Evolutionary conservation across 2,329 filamentous ascomycete species (phyloP).

Genomic region (Raffaelea albimanens): DNA sequence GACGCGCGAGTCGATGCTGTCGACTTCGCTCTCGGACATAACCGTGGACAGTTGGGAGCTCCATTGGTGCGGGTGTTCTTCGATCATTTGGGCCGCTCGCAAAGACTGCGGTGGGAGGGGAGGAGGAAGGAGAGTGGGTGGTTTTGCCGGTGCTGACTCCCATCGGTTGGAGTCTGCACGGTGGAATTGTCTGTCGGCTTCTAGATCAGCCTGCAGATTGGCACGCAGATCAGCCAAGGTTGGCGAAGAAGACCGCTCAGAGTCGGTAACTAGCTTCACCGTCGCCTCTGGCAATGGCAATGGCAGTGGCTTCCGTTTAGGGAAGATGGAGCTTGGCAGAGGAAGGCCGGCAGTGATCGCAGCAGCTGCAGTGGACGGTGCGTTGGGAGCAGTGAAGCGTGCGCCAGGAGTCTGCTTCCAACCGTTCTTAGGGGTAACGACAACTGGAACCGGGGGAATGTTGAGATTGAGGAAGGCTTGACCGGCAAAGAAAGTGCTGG

Average conservation of each 20-base stretch:
- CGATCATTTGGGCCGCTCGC: conserved; percentile 32
- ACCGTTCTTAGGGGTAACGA: conserved; percentile 10
- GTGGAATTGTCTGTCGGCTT: neutral
- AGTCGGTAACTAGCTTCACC: neutral
- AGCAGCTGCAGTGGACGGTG: neutral
- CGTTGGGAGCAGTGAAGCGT: neutral
- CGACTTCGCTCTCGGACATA: conserved; percentile 49
- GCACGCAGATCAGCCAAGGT: neutral
- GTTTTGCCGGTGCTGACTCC: conserved; percentile 13
- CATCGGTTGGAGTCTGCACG: conserved; percentile 13
- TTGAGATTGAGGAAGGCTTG: conserved; percentile 29
- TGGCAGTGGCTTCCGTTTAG: conserved; percentile 11
- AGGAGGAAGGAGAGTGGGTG: conserved; percentile 1
- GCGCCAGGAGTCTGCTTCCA: conserved; percentile 2
- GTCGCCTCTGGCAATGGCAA: conserved; percentile 4
- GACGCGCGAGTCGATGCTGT: conserved; percentile 30
- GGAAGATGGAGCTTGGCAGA: conserved; percentile 4
- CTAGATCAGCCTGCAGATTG: too few species aligned
- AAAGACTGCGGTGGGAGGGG: conserved; percentile 7
- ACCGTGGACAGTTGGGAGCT: conserved; percentile 56
- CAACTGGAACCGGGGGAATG: conserved; percentile 20
- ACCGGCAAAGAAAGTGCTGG: conserved; percentile 26
- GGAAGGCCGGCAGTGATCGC: neutral
- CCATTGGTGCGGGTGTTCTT: conserved; percentile 47
- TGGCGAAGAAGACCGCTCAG: neutral